Conservation (phyloP, 768 basidiomycete species). For the Trametes elegans region DNA sequence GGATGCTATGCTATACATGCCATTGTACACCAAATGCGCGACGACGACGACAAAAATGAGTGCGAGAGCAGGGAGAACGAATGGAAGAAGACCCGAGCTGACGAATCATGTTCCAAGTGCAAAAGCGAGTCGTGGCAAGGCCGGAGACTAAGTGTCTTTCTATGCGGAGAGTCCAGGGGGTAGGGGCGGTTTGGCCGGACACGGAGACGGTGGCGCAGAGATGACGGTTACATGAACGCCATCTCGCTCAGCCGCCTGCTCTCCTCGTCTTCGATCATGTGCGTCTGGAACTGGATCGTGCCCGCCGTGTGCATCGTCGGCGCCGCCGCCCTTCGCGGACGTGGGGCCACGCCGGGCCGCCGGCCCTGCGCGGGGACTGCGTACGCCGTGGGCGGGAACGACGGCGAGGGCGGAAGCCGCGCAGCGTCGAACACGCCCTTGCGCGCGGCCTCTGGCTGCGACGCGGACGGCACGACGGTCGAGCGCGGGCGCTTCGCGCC, state of each 20-base stretch:
- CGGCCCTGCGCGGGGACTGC: constrained; percentile 29
- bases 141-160: no score
- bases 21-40: no score
- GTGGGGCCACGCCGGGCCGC: constrained; percentile 18
- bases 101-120: no score
- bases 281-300: constrained; percentile 53
- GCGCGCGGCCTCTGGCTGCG: constrained; percentile 22
- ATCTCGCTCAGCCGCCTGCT: constrained; percentile 66
- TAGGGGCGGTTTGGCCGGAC: no score
- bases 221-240: constrained; percentile 44
- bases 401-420: constrained; percentile 11
- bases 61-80: no score
- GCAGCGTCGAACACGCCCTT: constrained; percentile 2
- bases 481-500: constrained; percentile 24
- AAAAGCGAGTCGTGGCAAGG: no score
- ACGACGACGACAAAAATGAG: no score
- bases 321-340: constrained; percentile 43
- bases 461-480: constrained; percentile 29
- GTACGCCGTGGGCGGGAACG: constrained; percentile 6
- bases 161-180: no score
- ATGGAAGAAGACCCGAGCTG: no score
- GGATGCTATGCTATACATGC: no score
- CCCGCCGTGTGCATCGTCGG: constrained; percentile 61
- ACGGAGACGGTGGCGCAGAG: not conserved
- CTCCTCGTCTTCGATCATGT: constrained; percentile 64